Evolutionary conservation across 768 basidiomycete genomes (phyloP).

Genomic region (Suillus discolor): DNA sequence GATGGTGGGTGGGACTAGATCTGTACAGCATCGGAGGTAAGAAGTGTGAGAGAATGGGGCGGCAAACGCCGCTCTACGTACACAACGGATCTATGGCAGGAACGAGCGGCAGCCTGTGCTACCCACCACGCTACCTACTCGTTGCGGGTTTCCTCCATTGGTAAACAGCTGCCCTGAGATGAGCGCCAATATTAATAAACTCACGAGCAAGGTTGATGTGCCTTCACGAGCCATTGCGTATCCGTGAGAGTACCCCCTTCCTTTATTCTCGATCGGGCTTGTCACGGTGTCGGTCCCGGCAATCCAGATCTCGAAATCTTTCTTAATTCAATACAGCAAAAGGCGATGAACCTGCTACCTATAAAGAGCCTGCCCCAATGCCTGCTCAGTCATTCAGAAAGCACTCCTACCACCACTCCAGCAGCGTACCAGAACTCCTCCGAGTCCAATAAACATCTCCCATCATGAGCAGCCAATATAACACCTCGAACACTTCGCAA

Average conservation of each 20-base stretch:
- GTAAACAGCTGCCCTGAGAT: neutral
- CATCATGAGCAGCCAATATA: constrained; percentile 31
- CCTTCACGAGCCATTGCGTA: constrained; percentile 19
- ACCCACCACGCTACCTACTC: constrained; percentile 1
- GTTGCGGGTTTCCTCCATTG: neutral
- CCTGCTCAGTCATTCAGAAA: neutral
- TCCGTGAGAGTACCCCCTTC: constrained; percentile 22
- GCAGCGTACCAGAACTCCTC: neutral
- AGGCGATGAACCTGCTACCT: constrained; percentile 33
- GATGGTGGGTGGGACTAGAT: neutral
- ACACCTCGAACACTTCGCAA: constrained; percentile 19
- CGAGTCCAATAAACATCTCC: constrained; percentile 2
- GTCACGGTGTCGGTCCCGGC: constrained; percentile 31
- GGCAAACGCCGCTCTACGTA: constrained; percentile 15
- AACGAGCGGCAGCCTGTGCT: constrained; percentile 21
- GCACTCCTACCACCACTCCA: constrained; percentile 1
- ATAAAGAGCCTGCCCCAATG: constrained; percentile 23
- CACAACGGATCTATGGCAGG: constrained; percentile 17
- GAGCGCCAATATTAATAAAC: constrained; percentile 14
- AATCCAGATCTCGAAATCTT: constrained; percentile 16
- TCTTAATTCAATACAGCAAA: constrained; percentile 19
- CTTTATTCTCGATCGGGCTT: constrained; percentile 23
- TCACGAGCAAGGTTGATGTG: constrained; percentile 8
- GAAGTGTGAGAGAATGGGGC: constrained; percentile 1
- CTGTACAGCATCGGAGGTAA: constrained; percentile 7